A percentile compares a stretch with the other conserved stretches of the same genome.
phyloP scores from a whole-genome alignment of 1,139 yeast species.

The Saccharomyces hybrid region DNA sequence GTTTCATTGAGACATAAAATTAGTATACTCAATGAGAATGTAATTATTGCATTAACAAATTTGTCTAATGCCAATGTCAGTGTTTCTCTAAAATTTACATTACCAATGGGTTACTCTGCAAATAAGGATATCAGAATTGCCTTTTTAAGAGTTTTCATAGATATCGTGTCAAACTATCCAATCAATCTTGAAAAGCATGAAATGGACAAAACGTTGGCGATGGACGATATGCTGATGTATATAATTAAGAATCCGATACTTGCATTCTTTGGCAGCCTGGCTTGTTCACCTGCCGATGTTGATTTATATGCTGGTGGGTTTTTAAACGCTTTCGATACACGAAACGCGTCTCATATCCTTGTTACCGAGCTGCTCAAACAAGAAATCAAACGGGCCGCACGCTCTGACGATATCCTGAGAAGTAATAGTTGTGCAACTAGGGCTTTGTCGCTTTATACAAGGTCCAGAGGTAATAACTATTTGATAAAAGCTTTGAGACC shows the following conservation, averaged over 20 bases:
- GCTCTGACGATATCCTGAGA: constrained; percentile 67
- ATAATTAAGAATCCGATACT: constrained; percentile 29
- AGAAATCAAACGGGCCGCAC: constrained; percentile 53
- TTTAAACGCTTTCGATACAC: constrained; percentile 49
- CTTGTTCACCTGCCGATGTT: constrained; percentile 58
- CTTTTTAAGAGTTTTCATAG: constrained; percentile 69
- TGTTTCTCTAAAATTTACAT: constrained; percentile 67
- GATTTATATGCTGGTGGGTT: constrained; percentile 69
- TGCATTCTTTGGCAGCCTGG: constrained; percentile 35
- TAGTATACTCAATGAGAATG: constrained; percentile 51
- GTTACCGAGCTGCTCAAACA: constrained; percentile 52
- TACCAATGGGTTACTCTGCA: constrained; percentile 72
- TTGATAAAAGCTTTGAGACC: constrained; percentile 49
- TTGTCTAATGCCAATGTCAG: constrained; percentile 69
- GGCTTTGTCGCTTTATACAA: constrained; percentile 63
- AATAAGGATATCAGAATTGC: constrained; percentile 60
- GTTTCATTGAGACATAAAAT: constrained; percentile 44
- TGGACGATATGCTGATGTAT: constrained; percentile 19
- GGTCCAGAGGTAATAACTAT: constrained; percentile 55
- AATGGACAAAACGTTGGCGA: constrained; percentile 28
- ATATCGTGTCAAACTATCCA: constrained; percentile 45
- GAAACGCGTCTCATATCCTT: constrained; percentile 47
- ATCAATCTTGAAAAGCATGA: constrained; percentile 20
- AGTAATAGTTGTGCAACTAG: constrained; percentile 80
- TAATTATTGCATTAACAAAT: constrained; percentile 62